These are phyloP conservation scores for Podila verticillata DNA, from an alignment of 192 early-diverging fungal genomes.

Conservation along the genomic window DNA sequence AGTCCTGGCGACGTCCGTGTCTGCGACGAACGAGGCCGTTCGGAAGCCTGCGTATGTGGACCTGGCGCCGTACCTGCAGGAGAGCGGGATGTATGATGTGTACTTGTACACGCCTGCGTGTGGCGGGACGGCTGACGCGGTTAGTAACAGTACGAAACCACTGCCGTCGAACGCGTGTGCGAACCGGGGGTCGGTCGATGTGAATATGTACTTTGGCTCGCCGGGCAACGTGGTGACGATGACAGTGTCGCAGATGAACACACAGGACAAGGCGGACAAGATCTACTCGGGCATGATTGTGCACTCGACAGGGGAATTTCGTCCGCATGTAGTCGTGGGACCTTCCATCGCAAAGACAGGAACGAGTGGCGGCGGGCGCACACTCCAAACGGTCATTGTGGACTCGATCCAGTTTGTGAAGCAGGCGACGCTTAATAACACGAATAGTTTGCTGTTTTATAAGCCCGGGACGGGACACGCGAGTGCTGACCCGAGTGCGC, in stretches of 20 bases:
- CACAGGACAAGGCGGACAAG: conserved; percentile 49
- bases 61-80: conserved; percentile 64
- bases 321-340: conserved; percentile 58
- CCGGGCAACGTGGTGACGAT: conserved; percentile 31
- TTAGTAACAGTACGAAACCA: neutral
- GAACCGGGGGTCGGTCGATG: conserved; percentile 32
- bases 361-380: conserved; percentile 5
- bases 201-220: conserved; percentile 39
- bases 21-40: conserved; percentile 4
- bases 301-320: conserved; percentile 56
- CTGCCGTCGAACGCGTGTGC: conserved; percentile 27
- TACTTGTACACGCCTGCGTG: conserved; percentile 67
- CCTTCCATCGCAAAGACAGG: conserved; percentile 21
- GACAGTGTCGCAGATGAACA: conserved; percentile 57
- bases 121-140: conserved; percentile 6
- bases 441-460: conserved; percentile 43
- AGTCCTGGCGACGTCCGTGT: conserved; percentile 21
- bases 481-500: conserved; percentile 27
- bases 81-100: conserved; percentile 69
- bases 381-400: conserved; percentile 22
- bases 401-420: conserved; percentile 52
- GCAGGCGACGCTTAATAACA: conserved; percentile 37
- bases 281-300: conserved; percentile 62
- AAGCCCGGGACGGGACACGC: neutral
- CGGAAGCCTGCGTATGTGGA: conserved; percentile 34